Percentiles rank a stretch among this genome's conserved stretches.
Conservation (phyloP, 176 grass and related monocot genomes). For the Echinochloa phyllopogon region DNA sequence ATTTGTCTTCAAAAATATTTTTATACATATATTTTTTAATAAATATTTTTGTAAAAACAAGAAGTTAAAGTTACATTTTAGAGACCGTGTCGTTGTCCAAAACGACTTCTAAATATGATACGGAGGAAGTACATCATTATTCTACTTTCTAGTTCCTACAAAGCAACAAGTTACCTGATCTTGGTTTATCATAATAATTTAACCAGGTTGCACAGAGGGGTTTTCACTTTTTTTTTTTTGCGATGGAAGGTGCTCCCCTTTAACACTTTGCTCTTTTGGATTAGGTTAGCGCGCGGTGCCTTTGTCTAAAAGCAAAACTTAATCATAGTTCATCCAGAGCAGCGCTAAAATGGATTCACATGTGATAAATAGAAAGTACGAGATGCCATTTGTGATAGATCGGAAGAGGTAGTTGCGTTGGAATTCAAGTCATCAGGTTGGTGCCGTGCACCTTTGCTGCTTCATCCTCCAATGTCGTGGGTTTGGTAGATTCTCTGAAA, state of each 20-base stretch:
- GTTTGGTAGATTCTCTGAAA: slow-evolving; percentile 30
- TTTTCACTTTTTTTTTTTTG: too few species aligned
- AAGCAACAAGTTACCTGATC: background rate
- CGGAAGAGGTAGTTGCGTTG: background rate
- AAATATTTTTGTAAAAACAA: too few species aligned
- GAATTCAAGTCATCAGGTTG: slow-evolving; percentile 26
- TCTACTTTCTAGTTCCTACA: too few species aligned
- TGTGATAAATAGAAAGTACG: background rate
- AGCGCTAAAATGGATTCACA: background rate
- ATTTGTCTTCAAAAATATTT: too few species aligned
- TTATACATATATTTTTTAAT: too few species aligned
- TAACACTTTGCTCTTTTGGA: background rate
- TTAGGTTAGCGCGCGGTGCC: background rate
- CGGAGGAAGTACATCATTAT: too few species aligned
- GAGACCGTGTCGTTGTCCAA: too few species aligned
- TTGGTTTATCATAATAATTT: background rate
- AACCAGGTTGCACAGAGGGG: background rate
- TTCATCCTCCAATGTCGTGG: background rate
- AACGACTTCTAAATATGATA: too few species aligned
- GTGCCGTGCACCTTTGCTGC: background rate
- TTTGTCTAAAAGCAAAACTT: background rate
- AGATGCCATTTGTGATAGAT: background rate
- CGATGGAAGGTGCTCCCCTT: background rate
- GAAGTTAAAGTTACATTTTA: too few species aligned
- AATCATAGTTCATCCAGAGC: background rate